These are phyloP conservation scores for Cryptococcus sp. DNA, from an alignment of 1,284 basidiomycete species.

Conservation along the genomic window DNA sequence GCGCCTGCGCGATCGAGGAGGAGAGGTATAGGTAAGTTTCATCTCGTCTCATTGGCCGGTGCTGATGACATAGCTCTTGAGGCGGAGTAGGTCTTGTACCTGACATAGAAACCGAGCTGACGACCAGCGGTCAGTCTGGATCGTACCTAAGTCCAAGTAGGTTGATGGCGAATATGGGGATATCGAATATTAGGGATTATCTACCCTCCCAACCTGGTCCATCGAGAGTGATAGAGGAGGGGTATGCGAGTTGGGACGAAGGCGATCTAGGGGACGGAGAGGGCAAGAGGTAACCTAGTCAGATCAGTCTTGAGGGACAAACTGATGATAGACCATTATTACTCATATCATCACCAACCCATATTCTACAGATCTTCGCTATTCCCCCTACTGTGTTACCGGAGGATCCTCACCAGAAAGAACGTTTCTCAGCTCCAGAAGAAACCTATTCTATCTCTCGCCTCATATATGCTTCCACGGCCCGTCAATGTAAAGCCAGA, in stretches of 20 bases:
- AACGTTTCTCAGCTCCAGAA: constrained; percentile 29
- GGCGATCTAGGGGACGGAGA: constrained; percentile 28
- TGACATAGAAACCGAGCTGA: not conserved
- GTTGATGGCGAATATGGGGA: not conserved
- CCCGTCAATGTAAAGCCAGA: not conserved
- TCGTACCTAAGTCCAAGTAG: not conserved
- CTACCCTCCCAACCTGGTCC: not conserved
- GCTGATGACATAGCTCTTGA: not conserved
- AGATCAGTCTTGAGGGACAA: not conserved
- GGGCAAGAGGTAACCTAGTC: constrained; percentile 14
- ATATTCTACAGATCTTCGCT: constrained; percentile 34
- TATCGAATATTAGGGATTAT: not conserved
- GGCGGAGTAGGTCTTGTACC: not conserved
- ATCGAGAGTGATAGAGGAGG: not conserved
- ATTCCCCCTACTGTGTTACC: constrained; percentile 19
- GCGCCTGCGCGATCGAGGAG: not conserved
- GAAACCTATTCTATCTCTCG: constrained; percentile 28
- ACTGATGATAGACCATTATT: constrained; percentile 19
- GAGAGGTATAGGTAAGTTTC: not conserved
- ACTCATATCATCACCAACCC: constrained; percentile 17
- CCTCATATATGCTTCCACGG: not conserved
- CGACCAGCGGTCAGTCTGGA: not conserved
- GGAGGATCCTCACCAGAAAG: constrained; percentile 29
- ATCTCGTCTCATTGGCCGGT: not conserved
- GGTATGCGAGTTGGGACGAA: constrained; percentile 27